Percentiles rank a stretch among this genome's conserved stretches.
phyloP scores from a whole-genome alignment of 2,329 filamentous ascomycete species.

The Ophiostoma sp. region DNA sequence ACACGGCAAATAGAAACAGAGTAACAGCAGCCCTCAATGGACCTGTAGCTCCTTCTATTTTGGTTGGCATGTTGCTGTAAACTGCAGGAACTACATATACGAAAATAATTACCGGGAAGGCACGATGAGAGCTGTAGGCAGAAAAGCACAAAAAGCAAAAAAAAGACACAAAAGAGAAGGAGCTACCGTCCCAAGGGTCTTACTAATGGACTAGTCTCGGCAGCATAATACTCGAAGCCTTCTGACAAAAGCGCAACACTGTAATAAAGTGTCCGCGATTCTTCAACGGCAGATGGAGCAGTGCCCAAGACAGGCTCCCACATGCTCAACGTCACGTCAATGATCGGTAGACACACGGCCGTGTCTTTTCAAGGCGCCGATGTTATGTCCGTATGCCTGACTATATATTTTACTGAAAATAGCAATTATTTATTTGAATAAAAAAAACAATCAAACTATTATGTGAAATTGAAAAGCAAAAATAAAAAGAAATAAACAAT shows the following conservation, averaged over 20 bases:
- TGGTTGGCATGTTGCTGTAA: not conserved
- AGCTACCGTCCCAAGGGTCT: constrained; percentile 1
- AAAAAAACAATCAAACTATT: no score
- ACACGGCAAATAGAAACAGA: not conserved
- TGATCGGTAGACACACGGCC: constrained; percentile 10
- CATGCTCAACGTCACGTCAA: constrained; percentile 1
- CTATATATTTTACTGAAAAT: not conserved
- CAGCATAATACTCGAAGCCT: not conserved
- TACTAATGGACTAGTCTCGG: constrained; percentile 5
- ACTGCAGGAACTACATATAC: not conserved
- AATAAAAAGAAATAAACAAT: not conserved
- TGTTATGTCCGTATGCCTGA: not conserved
- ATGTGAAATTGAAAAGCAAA: not conserved
- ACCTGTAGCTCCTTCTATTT: not conserved
- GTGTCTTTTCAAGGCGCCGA: not conserved
- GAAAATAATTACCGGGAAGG: not conserved
- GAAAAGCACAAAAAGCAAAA: not conserved
- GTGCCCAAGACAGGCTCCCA: not conserved
- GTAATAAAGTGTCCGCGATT: not conserved
- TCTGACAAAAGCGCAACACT: no score
- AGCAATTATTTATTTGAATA: no score
- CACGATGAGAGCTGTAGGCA: not conserved
- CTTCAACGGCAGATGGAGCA: not conserved
- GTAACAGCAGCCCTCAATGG: no score
- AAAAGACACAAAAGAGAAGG: not conserved